Conservation (phyloP, 176 grass and related monocot species). For the Avena eriantha region DNA sequence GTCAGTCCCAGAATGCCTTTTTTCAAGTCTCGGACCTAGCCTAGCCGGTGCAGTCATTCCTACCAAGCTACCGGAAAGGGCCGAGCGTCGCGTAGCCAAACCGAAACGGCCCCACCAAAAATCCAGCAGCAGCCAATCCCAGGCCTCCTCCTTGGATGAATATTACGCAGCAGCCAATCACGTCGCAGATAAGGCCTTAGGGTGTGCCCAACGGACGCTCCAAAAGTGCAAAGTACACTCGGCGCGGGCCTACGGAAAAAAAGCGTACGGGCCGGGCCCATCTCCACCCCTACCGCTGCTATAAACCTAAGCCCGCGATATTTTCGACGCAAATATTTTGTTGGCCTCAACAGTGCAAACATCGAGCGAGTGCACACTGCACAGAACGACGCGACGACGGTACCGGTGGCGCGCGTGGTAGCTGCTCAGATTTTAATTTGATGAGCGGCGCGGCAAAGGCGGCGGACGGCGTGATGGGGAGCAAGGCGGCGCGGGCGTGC, state of each 20-base stretch:
- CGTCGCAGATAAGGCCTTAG: conserved; percentile 52
- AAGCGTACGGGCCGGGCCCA: conserved; percentile 5
- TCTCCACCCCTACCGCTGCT: background rate
- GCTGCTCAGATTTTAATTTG: conserved; percentile 5
- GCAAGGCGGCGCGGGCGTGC: conserved; percentile 79
- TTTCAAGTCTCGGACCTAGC: background rate
- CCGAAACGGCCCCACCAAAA: conserved; percentile 38
- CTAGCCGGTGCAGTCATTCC: background rate
- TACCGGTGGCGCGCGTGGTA: background rate
- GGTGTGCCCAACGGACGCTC: background rate
- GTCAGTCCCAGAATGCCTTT: conserved; percentile 22
- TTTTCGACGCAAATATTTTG: conserved; percentile 29
- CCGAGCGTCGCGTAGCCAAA: conserved; percentile 4
- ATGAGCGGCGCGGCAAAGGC: conserved; percentile 57
- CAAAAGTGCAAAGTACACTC: conserved; percentile 53
- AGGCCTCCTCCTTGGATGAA: conserved; percentile 37
- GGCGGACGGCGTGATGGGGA: conserved; percentile 49
- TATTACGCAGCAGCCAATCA: conserved; percentile 41
- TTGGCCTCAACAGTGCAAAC: background rate
- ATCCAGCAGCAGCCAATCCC: conserved; percentile 60
- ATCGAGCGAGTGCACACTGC: too few species aligned
- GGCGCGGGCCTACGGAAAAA: background rate
- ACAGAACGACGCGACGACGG: background rate
- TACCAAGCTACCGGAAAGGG: conserved; percentile 13
- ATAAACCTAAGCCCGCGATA: conserved; percentile 43